phyloP scores from a whole-genome alignment of 1,284 basidiomycete species.

The Chondrostereum purpureum region DNA sequence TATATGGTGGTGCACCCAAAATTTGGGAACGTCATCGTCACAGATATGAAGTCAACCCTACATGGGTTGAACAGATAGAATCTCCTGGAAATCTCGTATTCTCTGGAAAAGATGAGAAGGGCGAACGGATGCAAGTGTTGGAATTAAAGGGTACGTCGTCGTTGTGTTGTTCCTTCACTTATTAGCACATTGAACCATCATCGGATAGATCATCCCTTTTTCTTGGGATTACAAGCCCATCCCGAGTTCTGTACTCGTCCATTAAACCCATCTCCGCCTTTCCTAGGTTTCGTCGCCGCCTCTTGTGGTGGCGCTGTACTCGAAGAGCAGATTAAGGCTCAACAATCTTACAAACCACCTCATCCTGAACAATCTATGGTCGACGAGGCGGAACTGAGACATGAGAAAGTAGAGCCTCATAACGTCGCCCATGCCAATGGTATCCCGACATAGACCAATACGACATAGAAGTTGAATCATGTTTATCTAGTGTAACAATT shows the following conservation, averaged over 20 bases:
- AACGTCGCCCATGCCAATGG: background rate
- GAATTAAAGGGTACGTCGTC: constrained; percentile 70
- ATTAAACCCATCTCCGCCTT: constrained; percentile 94
- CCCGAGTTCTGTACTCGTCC: constrained; percentile 99
- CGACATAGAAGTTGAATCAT: too few relatives aligned
- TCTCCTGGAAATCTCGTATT: constrained; percentile 70
- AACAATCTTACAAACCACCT: constrained; percentile 46
- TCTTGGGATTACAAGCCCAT: constrained; percentile 93
- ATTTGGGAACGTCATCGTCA: constrained; percentile 99
- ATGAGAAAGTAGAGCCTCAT: background rate
- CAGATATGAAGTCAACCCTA: constrained; percentile 95
- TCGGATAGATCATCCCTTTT: constrained; percentile 84
- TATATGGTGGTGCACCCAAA: constrained; percentile 81
- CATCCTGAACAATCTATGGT: constrained; percentile 47
- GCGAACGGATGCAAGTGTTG: constrained; percentile 96
- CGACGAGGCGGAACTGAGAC: constrained; percentile 34
- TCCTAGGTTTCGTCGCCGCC: constrained; percentile 94
- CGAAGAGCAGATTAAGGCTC: constrained; percentile 69
- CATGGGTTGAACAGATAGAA: constrained; percentile 72
- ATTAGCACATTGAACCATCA: constrained; percentile 5
- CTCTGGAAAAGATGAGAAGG: constrained; percentile 90
- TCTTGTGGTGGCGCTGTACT: constrained; percentile 62
- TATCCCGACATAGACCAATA: too few relatives aligned
- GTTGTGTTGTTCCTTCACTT: constrained; percentile 2
- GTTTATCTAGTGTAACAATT: too few relatives aligned